These are phyloP conservation scores for Floccularia luteovirens DNA, from an alignment of 768 basidiomycete genomes.

Conservation along the genomic window DNA sequence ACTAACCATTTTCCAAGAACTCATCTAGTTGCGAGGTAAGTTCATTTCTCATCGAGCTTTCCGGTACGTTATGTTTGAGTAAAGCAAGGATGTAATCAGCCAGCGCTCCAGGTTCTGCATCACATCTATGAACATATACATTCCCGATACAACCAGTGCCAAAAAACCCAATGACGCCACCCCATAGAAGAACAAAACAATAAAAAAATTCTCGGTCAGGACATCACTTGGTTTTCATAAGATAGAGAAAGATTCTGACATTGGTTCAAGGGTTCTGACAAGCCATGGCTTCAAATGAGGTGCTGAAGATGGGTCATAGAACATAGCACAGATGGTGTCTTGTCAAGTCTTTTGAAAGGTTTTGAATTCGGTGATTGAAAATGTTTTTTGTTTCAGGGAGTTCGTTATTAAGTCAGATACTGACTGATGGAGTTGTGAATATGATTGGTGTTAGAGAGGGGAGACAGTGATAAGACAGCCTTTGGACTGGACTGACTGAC, in stretches of 20 bases:
- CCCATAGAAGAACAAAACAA: slow-evolving; percentile 8
- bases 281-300: slow-evolving; percentile 83
- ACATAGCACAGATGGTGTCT: slow-evolving; percentile 30
- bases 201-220: slow-evolving; percentile 2
- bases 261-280: slow-evolving; percentile 81
- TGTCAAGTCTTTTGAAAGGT: too few species aligned
- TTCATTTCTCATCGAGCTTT: slow-evolving; percentile 76
- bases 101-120: slow-evolving; percentile 90
- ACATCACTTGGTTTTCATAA: slow-evolving; percentile 1
- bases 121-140: slow-evolving; percentile 86
- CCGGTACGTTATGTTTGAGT: slow-evolving; percentile 82
- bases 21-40: slow-evolving; percentile 75
- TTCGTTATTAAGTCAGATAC: too few species aligned
- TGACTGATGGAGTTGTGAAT: too few species aligned
- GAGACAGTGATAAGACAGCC: too few species aligned
- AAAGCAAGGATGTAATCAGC: slow-evolving; percentile 93
- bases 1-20: slow-evolving; percentile 85
- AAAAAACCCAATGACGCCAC: too few species aligned
- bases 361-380: too few species aligned
- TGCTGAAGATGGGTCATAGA: slow-evolving; percentile 58
- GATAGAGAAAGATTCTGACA: slow-evolving; percentile 40
- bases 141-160: too few species aligned
- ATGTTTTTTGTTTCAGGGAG: too few species aligned
- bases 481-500: too few species aligned
- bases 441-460: too few species aligned